These are phyloP conservation scores for Phoma sp. DNA, from an alignment of 2,329 filamentous ascomycete genomes.

Conservation along the genomic window DNA sequence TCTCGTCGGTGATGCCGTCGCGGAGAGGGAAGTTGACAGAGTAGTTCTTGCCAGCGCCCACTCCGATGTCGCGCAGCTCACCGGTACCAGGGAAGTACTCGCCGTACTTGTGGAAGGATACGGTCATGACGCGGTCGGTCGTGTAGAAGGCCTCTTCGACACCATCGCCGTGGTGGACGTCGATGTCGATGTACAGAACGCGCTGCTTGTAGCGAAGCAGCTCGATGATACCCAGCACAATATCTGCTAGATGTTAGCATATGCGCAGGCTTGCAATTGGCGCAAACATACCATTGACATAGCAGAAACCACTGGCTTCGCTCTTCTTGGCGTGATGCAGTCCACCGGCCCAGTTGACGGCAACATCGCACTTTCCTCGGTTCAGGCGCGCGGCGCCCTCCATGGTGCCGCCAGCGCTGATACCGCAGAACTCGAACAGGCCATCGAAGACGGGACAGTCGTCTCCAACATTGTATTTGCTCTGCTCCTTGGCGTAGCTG, in stretches of 20 bases:
- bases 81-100: slow-evolving; percentile 76
- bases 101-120: slow-evolving; percentile 76
- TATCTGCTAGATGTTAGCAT: slow-evolving; percentile 65
- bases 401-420: slow-evolving; percentile 74
- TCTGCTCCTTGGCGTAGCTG: slow-evolving; percentile 86
- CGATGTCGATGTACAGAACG: slow-evolving; percentile 94
- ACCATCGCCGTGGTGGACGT: slow-evolving; percentile 88
- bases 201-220: slow-evolving; percentile 82
- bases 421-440: slow-evolving; percentile 74
- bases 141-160: slow-evolving; percentile 77
- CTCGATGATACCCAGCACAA: slow-evolving; percentile 91
- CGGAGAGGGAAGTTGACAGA: slow-evolving; percentile 74
- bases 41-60: slow-evolving; percentile 72
- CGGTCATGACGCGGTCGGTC: slow-evolving; percentile 75
- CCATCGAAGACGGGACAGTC: slow-evolving; percentile 72
- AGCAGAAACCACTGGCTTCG: slow-evolving; percentile 96
- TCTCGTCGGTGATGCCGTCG: slow-evolving; percentile 72
- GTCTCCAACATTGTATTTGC: slow-evolving; percentile 74
- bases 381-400: slow-evolving; percentile 74
- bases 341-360: slow-evolving; percentile 78
- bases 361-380: slow-evolving; percentile 72
- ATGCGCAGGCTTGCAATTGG: not conserved
- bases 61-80: slow-evolving; percentile 72
- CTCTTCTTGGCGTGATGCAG: slow-evolving; percentile 95
- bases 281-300: slow-evolving; percentile 72